phyloP scores from a whole-genome alignment of 371 early-diverging fungal species.

The Mortierella sp. region DNA sequence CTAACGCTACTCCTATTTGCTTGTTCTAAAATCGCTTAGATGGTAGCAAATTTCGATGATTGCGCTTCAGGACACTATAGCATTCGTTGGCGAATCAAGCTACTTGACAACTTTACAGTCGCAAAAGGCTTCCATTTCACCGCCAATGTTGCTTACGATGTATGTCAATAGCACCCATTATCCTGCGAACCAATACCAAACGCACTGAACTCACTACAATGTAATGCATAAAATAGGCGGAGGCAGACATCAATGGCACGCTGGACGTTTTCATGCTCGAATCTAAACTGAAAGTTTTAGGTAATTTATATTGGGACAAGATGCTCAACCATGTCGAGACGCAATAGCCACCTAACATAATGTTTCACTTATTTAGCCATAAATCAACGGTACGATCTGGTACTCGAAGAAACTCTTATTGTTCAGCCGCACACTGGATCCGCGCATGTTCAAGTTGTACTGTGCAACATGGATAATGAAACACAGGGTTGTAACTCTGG shows the following conservation, averaged over 20 bases:
- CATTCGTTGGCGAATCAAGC: slow-evolving; percentile 37
- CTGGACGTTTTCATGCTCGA: slow-evolving; percentile 31
- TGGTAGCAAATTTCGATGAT: slow-evolving; percentile 18
- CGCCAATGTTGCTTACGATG: slow-evolving; percentile 34
- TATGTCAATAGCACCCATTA: slow-evolving; percentile 9
- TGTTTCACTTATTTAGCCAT: slow-evolving; percentile 3
- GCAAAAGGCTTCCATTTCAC: slow-evolving; percentile 35
- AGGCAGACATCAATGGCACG: slow-evolving; percentile 40
- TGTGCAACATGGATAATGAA: slow-evolving; percentile 31
- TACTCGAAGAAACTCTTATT: slow-evolving; percentile 31
- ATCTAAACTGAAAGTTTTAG: slow-evolving; percentile 9
- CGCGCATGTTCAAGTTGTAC: slow-evolving; percentile 17
- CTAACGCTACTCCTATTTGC: background rate
- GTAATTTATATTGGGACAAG: slow-evolving; percentile 1
- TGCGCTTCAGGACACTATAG: slow-evolving; percentile 23
- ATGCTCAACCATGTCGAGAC: background rate
- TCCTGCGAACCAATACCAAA: background rate
- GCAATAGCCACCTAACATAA: background rate
- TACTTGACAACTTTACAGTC: slow-evolving; percentile 11
- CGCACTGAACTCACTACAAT: background rate
- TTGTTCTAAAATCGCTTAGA: background rate
- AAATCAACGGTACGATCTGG: slow-evolving; percentile 29
- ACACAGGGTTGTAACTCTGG: slow-evolving; percentile 23
- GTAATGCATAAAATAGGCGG: slow-evolving; percentile 12
- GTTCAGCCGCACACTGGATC: slow-evolving; percentile 35